Base-by-base conservation (phyloP, 352 stramenopile species). In the Pythium aristosporum region DNA sequence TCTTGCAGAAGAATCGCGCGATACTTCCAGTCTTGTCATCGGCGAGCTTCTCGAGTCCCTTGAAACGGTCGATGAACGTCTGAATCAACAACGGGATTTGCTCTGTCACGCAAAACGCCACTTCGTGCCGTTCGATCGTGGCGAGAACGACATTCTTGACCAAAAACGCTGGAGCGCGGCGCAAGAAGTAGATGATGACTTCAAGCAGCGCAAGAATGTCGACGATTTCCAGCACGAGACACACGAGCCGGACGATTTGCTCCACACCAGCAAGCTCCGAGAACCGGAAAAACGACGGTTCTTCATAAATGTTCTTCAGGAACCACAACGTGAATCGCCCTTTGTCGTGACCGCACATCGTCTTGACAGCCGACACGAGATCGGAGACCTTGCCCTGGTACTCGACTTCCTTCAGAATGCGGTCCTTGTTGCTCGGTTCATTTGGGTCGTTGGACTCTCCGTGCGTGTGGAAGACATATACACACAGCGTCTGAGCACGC, bases 381-480 rank as follows among this genome's bases (percentile, higher is more conserved):
- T 96, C 87, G 20, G 83, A 77, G 2, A 96, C 81, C 61, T 91
- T 92, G 41, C 82, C 82, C 61, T 92, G 85, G 47, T 94, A 94
- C 23, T 94, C 85, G 13, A 91, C 77, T 65, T 94, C 85, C 34
- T 83, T 87, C 65, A 85, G 63, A 25, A 91, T 77, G 13, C 79
- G 76, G 53, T 56, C 87, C 36, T 55, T 78, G 46, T 82, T 66
- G 23, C 36, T 64, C 3, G 48, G 47, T 5, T 79, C 80, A n/a
- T 60, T 69, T 9, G 62, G 62, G 32, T 91, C 81, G 41, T 87
- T 87, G 21, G 67, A 74, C 47, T 91, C 79, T 11, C 82, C 83
- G 55, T 94, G 85, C 2, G 85, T 91, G 58, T 94, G 85, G 63
- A 96, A 96, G 3, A 96, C 84, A 42, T 91, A 91, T 32, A 91